Evolutionary conservation across 108 stramenopile genomes (phyloP), one percentile per base, ranked within the genome.

Genomic region (Mayamaea pseudoterrestris): DNA sequence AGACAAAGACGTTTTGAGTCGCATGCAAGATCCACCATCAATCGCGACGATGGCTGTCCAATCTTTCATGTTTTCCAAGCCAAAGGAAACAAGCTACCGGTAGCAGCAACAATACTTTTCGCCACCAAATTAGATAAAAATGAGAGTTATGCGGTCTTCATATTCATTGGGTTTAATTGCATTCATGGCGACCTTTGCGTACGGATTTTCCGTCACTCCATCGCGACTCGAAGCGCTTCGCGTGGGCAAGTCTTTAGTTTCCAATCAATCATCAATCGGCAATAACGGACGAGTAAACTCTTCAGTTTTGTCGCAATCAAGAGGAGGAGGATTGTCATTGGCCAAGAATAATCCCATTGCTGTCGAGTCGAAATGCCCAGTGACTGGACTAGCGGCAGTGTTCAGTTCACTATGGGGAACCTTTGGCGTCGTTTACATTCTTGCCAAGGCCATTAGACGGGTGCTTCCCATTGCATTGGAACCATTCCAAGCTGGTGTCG

Each of bases 381-480:
- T 20, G 3, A 45, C 44, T 23, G 44, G 44, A 9, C 4, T 24
- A 5, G 21, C 21, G 4, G 7, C 44, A 24, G 44, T 71, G 2
- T 6, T 65, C 46, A 47, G 70, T 2, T 76, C 84, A 0, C 17
- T 86, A 0, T 97, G 93, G 93, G 95, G 90, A 49, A 70, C 78
- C 18, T 47, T 66, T 37, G 92, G 90, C 11, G 90, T 97, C 18
- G 56, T 87, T 4, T 78, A 75, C 44, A 89, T 94, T 43, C 67
- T 97, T 18, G 53, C 59, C 48, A 93, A 93, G 61, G 90, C 89
- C 6, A 74, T 97, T 26, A 68, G 58, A 42, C 66, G 92, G 20
- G 85, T 95, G 30, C 9, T 87, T 35, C 96, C 96, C 2, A 83
- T 97, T 49, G 96, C 96, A 8, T 24, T 94, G 51, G 86, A 95